Conservation (phyloP, 495 filamentous ascomycete species). For the Hamigera avellanea region DNA sequence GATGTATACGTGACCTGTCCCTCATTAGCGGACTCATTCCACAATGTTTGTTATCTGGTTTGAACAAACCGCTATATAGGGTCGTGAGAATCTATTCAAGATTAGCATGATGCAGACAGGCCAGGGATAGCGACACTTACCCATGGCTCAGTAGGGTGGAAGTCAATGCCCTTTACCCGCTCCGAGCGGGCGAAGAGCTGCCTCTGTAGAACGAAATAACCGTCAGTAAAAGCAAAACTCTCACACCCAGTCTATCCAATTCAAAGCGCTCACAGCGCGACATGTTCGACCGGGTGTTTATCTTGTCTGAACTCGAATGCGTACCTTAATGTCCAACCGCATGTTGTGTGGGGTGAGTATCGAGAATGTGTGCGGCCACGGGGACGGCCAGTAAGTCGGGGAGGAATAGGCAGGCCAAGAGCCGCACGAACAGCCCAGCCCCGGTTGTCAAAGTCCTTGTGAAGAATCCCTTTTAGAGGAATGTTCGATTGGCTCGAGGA, state of each 20-base stretch:
- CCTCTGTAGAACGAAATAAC: slow-evolving; percentile 38
- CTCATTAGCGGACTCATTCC: slow-evolving; percentile 13
- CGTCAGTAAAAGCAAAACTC: slow-evolving; percentile 19
- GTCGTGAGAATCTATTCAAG: slow-evolving; percentile 71
- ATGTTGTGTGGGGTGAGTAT: slow-evolving; percentile 44
- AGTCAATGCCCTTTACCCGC: slow-evolving; percentile 95
- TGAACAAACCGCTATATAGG: slow-evolving; percentile 72
- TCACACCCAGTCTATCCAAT: slow-evolving; percentile 7
- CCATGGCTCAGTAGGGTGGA: slow-evolving; percentile 94
- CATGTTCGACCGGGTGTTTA: background rate
- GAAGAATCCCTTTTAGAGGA: background rate
- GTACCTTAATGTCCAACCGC: slow-evolving; percentile 87
- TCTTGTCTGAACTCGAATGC: slow-evolving; percentile 10
- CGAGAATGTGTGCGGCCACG: slow-evolving; percentile 32
- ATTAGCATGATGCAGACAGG: slow-evolving; percentile 14
- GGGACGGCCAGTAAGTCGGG: slow-evolving; percentile 17
- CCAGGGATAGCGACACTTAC: slow-evolving; percentile 22
- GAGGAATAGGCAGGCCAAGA: slow-evolving; percentile 24
- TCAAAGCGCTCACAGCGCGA: background rate
- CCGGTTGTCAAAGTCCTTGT: background rate
- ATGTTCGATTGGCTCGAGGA: slow-evolving; percentile 1
- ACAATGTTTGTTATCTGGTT: too few relatives aligned
- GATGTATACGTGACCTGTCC: slow-evolving; percentile 86
- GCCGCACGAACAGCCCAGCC: slow-evolving; percentile 29
- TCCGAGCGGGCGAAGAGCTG: slow-evolving; percentile 76